Base-by-base conservation (phyloP, 371 early-diverging fungal species). In the Spiromyces aspiralis region DNA sequence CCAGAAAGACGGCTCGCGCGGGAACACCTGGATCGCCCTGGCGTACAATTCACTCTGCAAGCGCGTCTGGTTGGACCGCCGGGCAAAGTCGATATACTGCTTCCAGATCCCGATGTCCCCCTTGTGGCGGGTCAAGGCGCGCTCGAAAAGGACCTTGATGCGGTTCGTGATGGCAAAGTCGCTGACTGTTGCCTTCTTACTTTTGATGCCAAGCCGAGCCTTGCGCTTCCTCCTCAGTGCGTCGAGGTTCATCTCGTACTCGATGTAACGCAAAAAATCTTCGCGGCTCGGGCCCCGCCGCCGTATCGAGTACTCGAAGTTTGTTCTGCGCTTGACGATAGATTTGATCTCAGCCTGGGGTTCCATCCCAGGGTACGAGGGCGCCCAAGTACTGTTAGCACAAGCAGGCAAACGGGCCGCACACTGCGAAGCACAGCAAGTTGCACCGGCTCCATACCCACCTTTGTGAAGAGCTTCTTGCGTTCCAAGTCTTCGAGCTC, bases 161-260 rank as follows among this genome's bases (percentile, higher is more conserved):
- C 90, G 75, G 23, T 64, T 54, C 4, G 27, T 50, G 22, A 59
- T 62, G 16, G 69, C 55, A 49, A 50, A 57, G 28, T 66, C 66
- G 47, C 67, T 60, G n/a, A 62, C 41, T 4, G 65, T 55, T 12
- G 48, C 47, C 23, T 52, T 64, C 44, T 60, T 55, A 26, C 56
- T 47, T 2, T 55, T 22, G 25, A 56, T 60, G 35, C 70, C 70
- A 54, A 84, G 49, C n/a, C 90, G 77, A 2, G 66, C 60, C 55
- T 83, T 80, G 42, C 97, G 76, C 60, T 86, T 85, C 60, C 70
- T 73, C n/a, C 92, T 75, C 49, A 92, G 67, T 23, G 77, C 65
- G 45, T 94, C 92, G 27, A 94, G 73, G 60, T 87, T 87, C 70
- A 81, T 83, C 61, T 96, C 97, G 69, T 89, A 96, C 53, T 88